Percentiles rank a stretch among this genome's conserved stretches.
Conservation (phyloP, 1,284 basidiomycete genomes). For the Cryptococcus sp. region DNA sequence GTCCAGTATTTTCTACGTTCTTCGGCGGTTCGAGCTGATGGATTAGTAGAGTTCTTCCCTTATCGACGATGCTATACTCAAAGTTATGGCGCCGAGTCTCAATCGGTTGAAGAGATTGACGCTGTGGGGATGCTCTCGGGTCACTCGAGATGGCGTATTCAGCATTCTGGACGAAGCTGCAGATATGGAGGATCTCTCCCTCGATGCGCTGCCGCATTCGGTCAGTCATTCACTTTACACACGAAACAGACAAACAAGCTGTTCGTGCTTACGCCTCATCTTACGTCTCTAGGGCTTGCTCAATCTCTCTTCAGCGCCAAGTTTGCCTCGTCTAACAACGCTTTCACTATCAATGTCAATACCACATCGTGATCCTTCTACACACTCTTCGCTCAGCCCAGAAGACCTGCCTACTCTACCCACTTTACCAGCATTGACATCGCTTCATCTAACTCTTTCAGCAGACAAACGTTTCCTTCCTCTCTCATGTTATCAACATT, state of each 20-base stretch:
- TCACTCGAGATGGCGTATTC: conserved; percentile 39
- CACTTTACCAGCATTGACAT: conserved; percentile 17
- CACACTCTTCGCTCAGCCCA: conserved; percentile 2
- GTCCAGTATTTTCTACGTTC: conserved; percentile 4
- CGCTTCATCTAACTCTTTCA: conserved; percentile 40
- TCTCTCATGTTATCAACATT: conserved; percentile 7
- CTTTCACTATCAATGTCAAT: conserved; percentile 39
- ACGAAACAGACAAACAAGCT: background rate
- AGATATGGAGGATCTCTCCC: conserved; percentile 40
- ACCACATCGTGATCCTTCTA: conserved; percentile 15
- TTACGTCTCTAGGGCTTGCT: conserved; percentile 25
- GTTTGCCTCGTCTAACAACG: conserved; percentile 22
- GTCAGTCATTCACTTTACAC: conserved; percentile 18
- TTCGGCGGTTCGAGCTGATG: conserved; percentile 5
- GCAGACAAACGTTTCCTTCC: conserved; percentile 22
- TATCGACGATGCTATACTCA: conserved; percentile 40
- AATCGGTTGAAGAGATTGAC: conserved; percentile 33
- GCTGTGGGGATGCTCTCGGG: conserved; percentile 42
- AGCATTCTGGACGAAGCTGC: conserved; percentile 29
- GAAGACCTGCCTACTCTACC: conserved; percentile 38
- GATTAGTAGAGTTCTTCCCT: conserved; percentile 28
- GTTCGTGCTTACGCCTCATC: background rate
- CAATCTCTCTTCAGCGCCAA: conserved; percentile 30
- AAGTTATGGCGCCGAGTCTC: conserved; percentile 31
- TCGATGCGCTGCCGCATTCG: conserved; percentile 43